A percentile compares a stretch with the other conserved stretches of the same genome.
Conservation (phyloP, 352 stramenopile species). For the Globisporangium orthogonon region DNA sequence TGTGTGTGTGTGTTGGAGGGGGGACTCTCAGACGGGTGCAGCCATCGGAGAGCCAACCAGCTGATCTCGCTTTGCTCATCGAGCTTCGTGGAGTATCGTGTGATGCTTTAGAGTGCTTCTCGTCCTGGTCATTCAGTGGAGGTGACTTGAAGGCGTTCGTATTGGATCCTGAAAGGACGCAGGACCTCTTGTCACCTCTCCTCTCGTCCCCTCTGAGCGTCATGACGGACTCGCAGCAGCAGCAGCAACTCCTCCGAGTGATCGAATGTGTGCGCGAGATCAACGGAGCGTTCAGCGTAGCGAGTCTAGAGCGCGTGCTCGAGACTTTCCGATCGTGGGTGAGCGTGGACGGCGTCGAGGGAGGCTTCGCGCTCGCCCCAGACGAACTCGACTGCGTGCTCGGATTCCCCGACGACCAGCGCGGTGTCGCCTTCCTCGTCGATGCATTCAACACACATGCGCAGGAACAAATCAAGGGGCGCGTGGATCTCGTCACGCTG, state of each 20-base stretch:
- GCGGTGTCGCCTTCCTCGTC: conserved; percentile 47
- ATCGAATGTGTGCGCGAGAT: conserved; percentile 36
- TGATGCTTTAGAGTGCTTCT: too few relatives aligned
- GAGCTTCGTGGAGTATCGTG: not conserved
- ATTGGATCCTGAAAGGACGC: not conserved
- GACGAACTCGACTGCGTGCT: conserved; percentile 62
- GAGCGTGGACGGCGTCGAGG: conserved; percentile 41
- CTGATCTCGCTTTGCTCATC: not conserved
- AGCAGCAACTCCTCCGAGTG: conserved; percentile 2
- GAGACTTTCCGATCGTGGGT: conserved; percentile 52
- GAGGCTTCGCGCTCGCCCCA: conserved; percentile 46
- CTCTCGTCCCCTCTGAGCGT: not conserved
- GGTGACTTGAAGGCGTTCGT: too few relatives aligned
- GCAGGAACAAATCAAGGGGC: not conserved
- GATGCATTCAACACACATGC: conserved; percentile 20
- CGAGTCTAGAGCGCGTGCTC: conserved; percentile 49
- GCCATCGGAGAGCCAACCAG: not conserved
- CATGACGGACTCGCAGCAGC: not conserved
- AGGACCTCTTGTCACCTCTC: not conserved
- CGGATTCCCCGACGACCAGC: conserved; percentile 29
- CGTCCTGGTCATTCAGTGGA: too few relatives aligned
- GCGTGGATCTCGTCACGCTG: conserved; percentile 55
- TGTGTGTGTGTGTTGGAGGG: not conserved
- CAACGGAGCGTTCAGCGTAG: conserved; percentile 33
- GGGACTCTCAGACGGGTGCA: not conserved